phyloP scores from a whole-genome alignment of 1,284 basidiomycete genomes.

The Microbotryum saponariae region DNA sequence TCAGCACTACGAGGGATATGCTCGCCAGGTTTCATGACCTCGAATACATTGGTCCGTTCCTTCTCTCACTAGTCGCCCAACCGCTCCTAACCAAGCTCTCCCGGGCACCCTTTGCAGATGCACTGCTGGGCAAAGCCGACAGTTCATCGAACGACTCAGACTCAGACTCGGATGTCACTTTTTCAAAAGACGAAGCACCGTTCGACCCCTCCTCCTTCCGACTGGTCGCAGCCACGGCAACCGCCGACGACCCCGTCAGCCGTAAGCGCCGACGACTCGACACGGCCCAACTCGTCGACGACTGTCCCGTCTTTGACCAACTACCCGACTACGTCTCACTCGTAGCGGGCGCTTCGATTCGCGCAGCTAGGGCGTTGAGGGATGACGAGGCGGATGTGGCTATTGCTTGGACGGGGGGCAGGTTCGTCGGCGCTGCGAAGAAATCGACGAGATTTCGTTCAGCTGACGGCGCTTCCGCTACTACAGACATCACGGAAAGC shows the following conservation, averaged over 20 bases:
- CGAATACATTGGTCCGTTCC: constrained; percentile 39
- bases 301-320: constrained; percentile 67
- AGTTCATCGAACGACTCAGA: constrained; percentile 30
- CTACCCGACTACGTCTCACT: constrained; percentile 62
- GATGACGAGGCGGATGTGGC: constrained; percentile 54
- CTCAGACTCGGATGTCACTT: neutral
- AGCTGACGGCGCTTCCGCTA: neutral
- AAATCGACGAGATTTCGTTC: neutral
- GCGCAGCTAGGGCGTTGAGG: constrained; percentile 58
- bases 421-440: constrained; percentile 29
- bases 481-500: constrained; percentile 64
- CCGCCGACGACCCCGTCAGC: constrained; percentile 18
- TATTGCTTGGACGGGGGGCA: constrained; percentile 75
- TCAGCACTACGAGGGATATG: constrained; percentile 36
- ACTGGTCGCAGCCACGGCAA: neutral
- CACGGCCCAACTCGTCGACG: constrained; percentile 50
- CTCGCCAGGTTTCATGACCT: constrained; percentile 44
- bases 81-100: neutral
- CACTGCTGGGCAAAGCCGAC: constrained; percentile 43
- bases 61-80: neutral
- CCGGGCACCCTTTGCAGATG: constrained; percentile 2
- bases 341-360: constrained; percentile 68
- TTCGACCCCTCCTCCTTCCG: constrained; percentile 3
- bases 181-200: constrained; percentile 10
- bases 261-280: constrained; percentile 24